Base-by-base conservation (phyloP, 1,284 basidiomycete species). In the Spongiforma sp. region DNA sequence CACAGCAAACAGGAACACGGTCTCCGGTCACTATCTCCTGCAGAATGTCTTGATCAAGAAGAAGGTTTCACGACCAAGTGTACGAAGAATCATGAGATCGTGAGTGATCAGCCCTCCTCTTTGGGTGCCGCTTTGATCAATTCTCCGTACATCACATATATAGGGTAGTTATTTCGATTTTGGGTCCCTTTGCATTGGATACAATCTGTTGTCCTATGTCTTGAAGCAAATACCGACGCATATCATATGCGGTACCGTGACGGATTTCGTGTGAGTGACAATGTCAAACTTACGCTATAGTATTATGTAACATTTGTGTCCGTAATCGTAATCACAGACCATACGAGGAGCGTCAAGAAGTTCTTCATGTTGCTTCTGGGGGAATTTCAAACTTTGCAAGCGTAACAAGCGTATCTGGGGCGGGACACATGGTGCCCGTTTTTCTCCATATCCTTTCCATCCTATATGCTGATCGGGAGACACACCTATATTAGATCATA, bases 21-120 rank as follows among this genome's bases (percentile, higher is more conserved):
- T 26, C 52, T 68, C 41, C 59, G 66, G 24, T n/a, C 62, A 2
- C 21, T 67, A 26, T 62, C 65, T 9, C 64, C 65, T 24, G 56
- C 37, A 10, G 62, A 67, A 41, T 56, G 60, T 6, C 62, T 60
- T 1, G 52, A 62, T 11, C n/a, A 5, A 30, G 26, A 39, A 5
- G 39, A 62, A 5, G 63, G 61, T 4, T 57, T 63, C 21, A 63
- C 61, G 4, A 52, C 66, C 33, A 68, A 68, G 17, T 37, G 36
- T 17, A 37, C n/a, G n/a, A n/a, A n/a, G n/a, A n/a, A n/a, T n/a
- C n/a, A n/a, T n/a, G n/a, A n/a, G n/a, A n/a, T n/a, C n/a, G n/a
- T n/a, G n/a, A n/a, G n/a, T n/a, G n/a, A n/a, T n/a, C n/a, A n/a
- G n/a, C n/a, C n/a, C n/a, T 9, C 36, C 36, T 10, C 36, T 10